These are phyloP conservation scores for Coccinonectria pachysandricola DNA, from an alignment of 2,329 filamentous ascomycete genomes.

Conservation along the genomic window DNA sequence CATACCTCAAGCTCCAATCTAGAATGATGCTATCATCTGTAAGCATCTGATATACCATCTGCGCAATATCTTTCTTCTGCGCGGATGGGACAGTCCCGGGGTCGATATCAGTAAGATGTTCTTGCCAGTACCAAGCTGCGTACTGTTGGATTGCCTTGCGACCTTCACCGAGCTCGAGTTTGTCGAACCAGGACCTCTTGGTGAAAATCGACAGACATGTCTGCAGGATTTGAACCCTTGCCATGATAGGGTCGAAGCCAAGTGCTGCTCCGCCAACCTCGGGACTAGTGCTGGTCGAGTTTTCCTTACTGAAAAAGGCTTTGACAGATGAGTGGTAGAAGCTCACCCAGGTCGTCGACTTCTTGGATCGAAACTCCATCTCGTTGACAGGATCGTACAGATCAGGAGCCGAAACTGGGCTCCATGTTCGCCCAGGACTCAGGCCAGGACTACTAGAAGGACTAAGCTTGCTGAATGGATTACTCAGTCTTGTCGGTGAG, in stretches of 20 bases:
- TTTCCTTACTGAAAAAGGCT: constrained; percentile 27
- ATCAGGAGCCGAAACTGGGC: constrained; percentile 21
- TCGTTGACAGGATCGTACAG: constrained; percentile 21
- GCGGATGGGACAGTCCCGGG: constrained; percentile 13
- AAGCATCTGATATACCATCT: constrained; percentile 26
- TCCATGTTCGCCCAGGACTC: constrained; percentile 12
- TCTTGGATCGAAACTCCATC: constrained; percentile 32
- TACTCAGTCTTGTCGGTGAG: constrained; percentile 8
- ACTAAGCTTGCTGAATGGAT: constrained; percentile 4
- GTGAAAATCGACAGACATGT: constrained; percentile 31
- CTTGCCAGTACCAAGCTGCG: constrained; percentile 36
- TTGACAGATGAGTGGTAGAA: constrained; percentile 32
- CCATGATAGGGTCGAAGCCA: constrained; percentile 24
- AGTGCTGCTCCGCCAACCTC: constrained; percentile 14
- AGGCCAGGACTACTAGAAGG: constrained; percentile 5
- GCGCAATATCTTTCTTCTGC: constrained; percentile 25
- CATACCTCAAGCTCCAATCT: constrained; percentile 30
- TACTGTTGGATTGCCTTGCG: constrained; percentile 27
- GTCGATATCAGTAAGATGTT: constrained; percentile 28
- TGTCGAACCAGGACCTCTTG: constrained; percentile 21
- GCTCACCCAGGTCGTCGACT: constrained; percentile 27
- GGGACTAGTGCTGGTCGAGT: constrained; percentile 12
- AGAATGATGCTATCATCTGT: constrained; percentile 26
- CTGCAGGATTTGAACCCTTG: constrained; percentile 27
- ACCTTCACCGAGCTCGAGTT: constrained; percentile 16